These are phyloP conservation scores for Dunaliella primolecta DNA, from an alignment of 139 green algal species.

Conservation along the genomic window DNA sequence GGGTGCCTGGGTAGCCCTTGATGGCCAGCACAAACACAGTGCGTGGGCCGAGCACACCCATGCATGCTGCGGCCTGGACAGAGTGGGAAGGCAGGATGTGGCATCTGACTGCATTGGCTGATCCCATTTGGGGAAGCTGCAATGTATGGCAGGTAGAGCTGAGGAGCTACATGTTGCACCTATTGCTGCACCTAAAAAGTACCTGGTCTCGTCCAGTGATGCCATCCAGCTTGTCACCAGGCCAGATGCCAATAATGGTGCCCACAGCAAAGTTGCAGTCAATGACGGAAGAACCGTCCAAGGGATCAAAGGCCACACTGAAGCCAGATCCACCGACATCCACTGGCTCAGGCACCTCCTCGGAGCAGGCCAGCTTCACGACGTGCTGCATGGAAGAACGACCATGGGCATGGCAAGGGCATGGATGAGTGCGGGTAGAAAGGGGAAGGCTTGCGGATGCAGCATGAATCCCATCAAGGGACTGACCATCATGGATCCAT, in stretches of 20 bases:
- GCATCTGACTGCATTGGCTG: too few relatives aligned
- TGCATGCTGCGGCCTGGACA: slow-evolving; percentile 74
- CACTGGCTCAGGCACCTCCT: slow-evolving; percentile 91
- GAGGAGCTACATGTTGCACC: too few relatives aligned
- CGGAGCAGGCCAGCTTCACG: slow-evolving; percentile 85
- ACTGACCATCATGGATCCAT: too few relatives aligned
- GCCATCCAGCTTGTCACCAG: slow-evolving; percentile 75
- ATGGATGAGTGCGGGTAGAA: too few relatives aligned
- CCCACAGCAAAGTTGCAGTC: slow-evolving; percentile 96
- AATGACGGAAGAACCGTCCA: slow-evolving; percentile 92
- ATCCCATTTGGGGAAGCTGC: too few relatives aligned
- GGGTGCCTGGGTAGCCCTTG: slow-evolving; percentile 79
- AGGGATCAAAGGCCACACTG: slow-evolving; percentile 91
- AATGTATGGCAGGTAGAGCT: too few relatives aligned
- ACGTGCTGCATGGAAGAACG: slow-evolving; percentile 68
- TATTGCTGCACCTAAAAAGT: too few relatives aligned
- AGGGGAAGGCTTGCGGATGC: background rate
- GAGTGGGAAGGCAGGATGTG: background rate
- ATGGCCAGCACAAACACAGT: slow-evolving; percentile 90
- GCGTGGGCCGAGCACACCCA: slow-evolving; percentile 89
- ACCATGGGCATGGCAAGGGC: too few relatives aligned
- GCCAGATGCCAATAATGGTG: slow-evolving; percentile 94
- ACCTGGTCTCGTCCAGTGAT: slow-evolving; percentile 80
- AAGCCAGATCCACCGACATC: slow-evolving; percentile 79
- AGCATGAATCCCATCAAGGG: background rate